These are phyloP conservation scores for Rhodamnia argentea DNA, from an alignment of 345 rosid genomes.

Conservation along the genomic window DNA sequence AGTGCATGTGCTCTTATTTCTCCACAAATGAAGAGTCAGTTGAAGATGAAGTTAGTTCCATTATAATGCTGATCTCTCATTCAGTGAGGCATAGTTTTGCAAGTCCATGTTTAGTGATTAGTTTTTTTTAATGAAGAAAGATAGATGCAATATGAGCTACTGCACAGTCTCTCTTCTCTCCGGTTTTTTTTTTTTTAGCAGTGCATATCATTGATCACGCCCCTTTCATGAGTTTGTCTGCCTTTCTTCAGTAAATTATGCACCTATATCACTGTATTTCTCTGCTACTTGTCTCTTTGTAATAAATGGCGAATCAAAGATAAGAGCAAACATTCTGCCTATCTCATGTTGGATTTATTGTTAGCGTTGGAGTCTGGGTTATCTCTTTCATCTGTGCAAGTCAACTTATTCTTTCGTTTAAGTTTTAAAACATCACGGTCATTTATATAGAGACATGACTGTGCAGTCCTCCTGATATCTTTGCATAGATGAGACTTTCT, in stretches of 20 bases:
- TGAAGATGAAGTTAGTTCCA: constrained; percentile 5
- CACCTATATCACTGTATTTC: neutral
- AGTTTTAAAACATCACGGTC: neutral
- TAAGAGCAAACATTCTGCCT: neutral
- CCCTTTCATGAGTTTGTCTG: neutral
- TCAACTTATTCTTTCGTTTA: neutral
- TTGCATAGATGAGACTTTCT: neutral
- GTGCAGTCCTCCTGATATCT: neutral
- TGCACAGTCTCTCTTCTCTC: neutral
- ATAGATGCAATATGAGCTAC: neutral
- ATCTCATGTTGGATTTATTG: neutral
- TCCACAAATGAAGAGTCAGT: neutral
- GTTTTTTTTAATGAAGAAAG: neutral
- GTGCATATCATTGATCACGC: neutral
- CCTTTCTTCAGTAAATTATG: neutral
- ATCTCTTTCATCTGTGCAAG: neutral
- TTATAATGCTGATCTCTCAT: neutral
- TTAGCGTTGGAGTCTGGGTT: neutral
- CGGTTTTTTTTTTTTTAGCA: neutral
- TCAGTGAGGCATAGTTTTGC: neutral
- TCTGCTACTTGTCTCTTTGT: neutral
- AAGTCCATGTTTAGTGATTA: neutral
- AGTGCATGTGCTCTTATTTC: constrained; percentile 2
- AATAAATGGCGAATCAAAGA: neutral
- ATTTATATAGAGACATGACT: neutral